Percentiles rank a stretch among this genome's conserved stretches.
These are phyloP conservation scores for Thalassiosira gravida DNA, from an alignment of 352 stramenopile species.

Conservation along the genomic window DNA sequence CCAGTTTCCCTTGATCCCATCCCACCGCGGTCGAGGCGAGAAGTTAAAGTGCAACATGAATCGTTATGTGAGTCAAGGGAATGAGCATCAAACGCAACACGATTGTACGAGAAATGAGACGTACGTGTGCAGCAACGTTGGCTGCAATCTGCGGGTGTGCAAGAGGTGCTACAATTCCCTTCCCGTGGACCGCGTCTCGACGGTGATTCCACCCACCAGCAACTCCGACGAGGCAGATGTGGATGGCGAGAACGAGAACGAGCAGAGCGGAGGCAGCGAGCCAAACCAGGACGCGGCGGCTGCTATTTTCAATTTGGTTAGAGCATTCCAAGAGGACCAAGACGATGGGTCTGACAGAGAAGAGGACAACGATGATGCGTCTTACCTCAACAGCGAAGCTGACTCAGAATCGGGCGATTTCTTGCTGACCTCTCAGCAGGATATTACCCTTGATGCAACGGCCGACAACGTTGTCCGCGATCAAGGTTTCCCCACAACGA, in stretches of 20 bases:
- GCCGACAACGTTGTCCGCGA: constrained; percentile 6
- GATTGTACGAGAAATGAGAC: constrained; percentile 8
- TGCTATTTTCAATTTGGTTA: neutral
- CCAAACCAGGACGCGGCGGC: neutral
- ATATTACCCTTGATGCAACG: neutral
- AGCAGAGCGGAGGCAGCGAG: neutral
- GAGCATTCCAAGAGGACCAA: neutral
- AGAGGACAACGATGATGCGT: neutral
- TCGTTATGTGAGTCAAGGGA: neutral
- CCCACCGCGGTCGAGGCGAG: neutral
- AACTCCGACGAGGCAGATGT: neutral
- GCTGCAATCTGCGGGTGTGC: constrained; percentile 7
- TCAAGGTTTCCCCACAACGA: constrained; percentile 14
- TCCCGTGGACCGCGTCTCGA: neutral
- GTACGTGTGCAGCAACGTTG: constrained; percentile 14
- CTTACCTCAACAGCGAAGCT: neutral
- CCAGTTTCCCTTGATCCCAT: constrained; percentile 28
- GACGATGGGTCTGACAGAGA: neutral
- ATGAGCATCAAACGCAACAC: neutral
- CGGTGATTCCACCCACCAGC: neutral
- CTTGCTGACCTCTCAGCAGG: neutral
- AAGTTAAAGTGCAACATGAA: constrained; percentile 13
- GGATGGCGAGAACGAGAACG: neutral
- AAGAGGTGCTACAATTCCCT: constrained; percentile 7
- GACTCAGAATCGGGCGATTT: neutral